These are phyloP conservation scores for Floccularia luteovirens DNA, from an alignment of 768 basidiomycete genomes.

Conservation along the genomic window DNA sequence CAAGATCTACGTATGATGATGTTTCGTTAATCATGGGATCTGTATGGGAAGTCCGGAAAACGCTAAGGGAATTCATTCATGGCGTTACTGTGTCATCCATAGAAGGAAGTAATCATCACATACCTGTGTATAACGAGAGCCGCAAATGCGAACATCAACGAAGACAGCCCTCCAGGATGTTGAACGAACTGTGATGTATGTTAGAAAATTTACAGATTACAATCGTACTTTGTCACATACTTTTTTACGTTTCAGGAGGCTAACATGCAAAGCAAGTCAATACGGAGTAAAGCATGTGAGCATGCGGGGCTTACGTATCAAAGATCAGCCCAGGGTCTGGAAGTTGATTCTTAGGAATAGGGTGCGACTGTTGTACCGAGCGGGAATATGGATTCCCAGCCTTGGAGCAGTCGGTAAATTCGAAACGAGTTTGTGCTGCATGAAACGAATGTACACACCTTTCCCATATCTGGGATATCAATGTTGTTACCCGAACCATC, in stretches of 20 bases:
- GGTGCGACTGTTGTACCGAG: conserved; percentile 65
- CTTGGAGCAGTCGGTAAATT: conserved; percentile 11
- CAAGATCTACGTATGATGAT: conserved; percentile 80
- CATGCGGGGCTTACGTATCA: conserved; percentile 43
- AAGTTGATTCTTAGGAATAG: conserved; percentile 58
- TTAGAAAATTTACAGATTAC: conserved; percentile 3
- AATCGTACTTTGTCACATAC: conserved; percentile 23
- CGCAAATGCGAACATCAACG: conserved; percentile 77
- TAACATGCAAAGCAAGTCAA: conserved; percentile 4
- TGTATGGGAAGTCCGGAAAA: conserved; percentile 75
- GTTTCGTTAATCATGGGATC: conserved; percentile 73
- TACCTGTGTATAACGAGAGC: conserved; percentile 77
- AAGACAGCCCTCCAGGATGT: conserved; percentile 76
- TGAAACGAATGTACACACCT: conserved; percentile 20
- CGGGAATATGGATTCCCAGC: conserved; percentile 77
- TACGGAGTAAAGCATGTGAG: background rate
- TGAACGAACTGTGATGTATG: conserved; percentile 45
- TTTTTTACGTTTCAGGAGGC: conserved; percentile 60
- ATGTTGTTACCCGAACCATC: conserved; percentile 79
- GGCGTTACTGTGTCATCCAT: background rate
- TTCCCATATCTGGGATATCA: conserved; percentile 62
- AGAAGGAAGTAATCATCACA: conserved; percentile 4
- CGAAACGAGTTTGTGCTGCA: background rate
- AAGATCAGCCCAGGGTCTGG: conserved; percentile 80
- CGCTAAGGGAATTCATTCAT: conserved; percentile 27